Conservation (phyloP, 1,139 yeast genomes). For the Sugiyamaella paludigena region DNA sequence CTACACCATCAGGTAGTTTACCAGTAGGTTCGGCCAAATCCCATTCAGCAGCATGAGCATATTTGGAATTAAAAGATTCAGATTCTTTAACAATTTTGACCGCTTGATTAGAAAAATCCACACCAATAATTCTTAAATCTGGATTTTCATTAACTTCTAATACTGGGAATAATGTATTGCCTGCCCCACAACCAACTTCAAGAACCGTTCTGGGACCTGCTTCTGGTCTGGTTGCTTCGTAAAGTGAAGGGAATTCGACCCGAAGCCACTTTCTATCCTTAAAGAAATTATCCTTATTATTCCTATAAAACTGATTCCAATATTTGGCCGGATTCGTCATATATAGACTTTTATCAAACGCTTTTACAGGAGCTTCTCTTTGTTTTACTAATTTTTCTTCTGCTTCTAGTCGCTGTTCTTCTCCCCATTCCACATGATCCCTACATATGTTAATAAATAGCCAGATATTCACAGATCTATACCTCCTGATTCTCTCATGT, state of each 20-base stretch:
- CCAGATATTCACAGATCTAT: slow-evolving; percentile 28
- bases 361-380: slow-evolving; percentile 77
- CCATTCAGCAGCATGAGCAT: slow-evolving; percentile 90
- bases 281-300: slow-evolving; percentile 89
- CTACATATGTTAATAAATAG: no score
- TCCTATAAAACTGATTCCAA: slow-evolving; percentile 93
- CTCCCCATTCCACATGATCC: slow-evolving; percentile 98
- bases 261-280: slow-evolving; percentile 96
- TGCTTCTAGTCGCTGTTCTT: slow-evolving; percentile 77
- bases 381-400: slow-evolving; percentile 72
- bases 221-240: slow-evolving; percentile 68
- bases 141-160: slow-evolving; percentile 77
- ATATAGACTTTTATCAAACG: slow-evolving; percentile 74
- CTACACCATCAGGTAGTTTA: slow-evolving; percentile 76
- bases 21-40: slow-evolving; percentile 81
- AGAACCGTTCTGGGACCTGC: slow-evolving; percentile 71
- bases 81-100: slow-evolving; percentile 75
- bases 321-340: slow-evolving; percentile 86
- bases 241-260: slow-evolving; percentile 85
- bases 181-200: slow-evolving; percentile 98
- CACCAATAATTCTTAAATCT: slow-evolving; percentile 72
- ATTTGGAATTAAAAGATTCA: slow-evolving; percentile 53
- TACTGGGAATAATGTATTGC: slow-evolving; percentile 92
- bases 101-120: slow-evolving; percentile 88
- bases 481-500: no score